Evolutionary conservation across 192 early-diverging fungal species (phyloP).

Genomic region (Coemansia sp.): DNA sequence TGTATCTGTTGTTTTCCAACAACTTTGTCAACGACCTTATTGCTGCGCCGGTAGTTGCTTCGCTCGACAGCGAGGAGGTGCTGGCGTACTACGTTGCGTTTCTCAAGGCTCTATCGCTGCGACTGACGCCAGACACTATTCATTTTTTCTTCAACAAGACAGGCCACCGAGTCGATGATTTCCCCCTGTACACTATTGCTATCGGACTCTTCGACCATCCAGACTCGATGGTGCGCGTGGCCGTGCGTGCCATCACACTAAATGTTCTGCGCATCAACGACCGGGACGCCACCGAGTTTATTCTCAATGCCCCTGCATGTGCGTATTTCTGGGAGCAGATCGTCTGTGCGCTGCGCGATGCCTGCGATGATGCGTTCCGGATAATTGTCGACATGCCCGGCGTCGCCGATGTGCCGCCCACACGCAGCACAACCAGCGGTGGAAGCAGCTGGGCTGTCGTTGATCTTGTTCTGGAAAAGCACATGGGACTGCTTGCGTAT

Average conservation of each 20-base stretch:
- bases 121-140: constrained; percentile 62
- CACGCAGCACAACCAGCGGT: constrained; percentile 1
- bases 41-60: constrained; percentile 43
- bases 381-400: constrained; percentile 48
- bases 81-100: constrained; percentile 69
- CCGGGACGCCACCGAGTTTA: constrained; percentile 32
- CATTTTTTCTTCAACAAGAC: constrained; percentile 64
- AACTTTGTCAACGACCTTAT: constrained; percentile 77
- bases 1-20: constrained; percentile 67
- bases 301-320: constrained; percentile 27
- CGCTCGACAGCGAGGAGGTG: constrained; percentile 68
- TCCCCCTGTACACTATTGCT: constrained; percentile 69
- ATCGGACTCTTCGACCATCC: constrained; percentile 66
- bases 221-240: constrained; percentile 71
- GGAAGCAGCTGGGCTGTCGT: constrained; percentile 40
- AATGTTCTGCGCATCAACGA: constrained; percentile 60
- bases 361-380: constrained; percentile 43
- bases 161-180: constrained; percentile 19
- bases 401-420: constrained; percentile 9
- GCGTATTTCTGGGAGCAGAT: constrained; percentile 46
- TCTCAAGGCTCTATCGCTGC: constrained; percentile 68
- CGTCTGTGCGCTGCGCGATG: constrained; percentile 34
- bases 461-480: constrained; percentile 61
- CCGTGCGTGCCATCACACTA: constrained; percentile 64
- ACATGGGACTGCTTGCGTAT: constrained; percentile 65